Conservation (phyloP, 2,329 filamentous ascomycete species). For the Aspergillus ustus region DNA sequence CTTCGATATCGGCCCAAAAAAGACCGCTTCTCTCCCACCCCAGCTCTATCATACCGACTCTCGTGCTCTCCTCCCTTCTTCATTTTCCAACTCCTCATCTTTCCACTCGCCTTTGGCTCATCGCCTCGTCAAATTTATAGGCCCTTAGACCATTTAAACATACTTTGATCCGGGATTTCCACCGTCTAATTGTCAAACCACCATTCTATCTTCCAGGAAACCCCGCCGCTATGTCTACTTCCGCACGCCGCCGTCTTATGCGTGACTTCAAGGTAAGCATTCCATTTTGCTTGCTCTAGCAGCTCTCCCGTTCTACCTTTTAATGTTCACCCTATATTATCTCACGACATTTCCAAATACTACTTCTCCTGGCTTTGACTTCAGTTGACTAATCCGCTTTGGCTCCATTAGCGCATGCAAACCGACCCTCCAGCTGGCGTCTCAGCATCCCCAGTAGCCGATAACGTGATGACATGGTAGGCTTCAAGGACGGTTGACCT, state of each 20-base stretch:
- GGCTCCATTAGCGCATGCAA: slow-evolving; percentile 81
- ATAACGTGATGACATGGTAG: slow-evolving; percentile 49
- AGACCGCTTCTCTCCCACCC: slow-evolving; percentile 8
- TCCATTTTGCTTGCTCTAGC: background rate
- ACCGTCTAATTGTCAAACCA: slow-evolving; percentile 15
- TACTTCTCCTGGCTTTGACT: slow-evolving; percentile 2
- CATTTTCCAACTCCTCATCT: background rate
- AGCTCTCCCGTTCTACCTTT: background rate
- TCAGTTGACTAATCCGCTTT: slow-evolving; percentile 22
- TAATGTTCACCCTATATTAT: background rate
- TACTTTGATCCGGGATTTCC: background rate
- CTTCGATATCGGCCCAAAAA: slow-evolving; percentile 17
- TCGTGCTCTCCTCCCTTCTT: background rate
- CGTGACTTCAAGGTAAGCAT: slow-evolving; percentile 91
- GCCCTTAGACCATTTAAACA: background rate
- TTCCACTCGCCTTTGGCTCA: background rate
- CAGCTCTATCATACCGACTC: background rate
- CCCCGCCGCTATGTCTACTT: slow-evolving; percentile 74
- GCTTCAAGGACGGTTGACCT: slow-evolving; percentile 1
- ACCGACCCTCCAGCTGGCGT: slow-evolving; percentile 97
- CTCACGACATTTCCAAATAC: background rate
- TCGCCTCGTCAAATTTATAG: background rate
- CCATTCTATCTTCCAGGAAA: slow-evolving; percentile 28
- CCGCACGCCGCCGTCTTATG: slow-evolving; percentile 94
- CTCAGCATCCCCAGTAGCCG: slow-evolving; percentile 88